A percentile compares a stretch with the other conserved stretches of the same genome.
Conservation (phyloP, 2,329 filamentous ascomycete species). For the Botrytis deweyae region DNA sequence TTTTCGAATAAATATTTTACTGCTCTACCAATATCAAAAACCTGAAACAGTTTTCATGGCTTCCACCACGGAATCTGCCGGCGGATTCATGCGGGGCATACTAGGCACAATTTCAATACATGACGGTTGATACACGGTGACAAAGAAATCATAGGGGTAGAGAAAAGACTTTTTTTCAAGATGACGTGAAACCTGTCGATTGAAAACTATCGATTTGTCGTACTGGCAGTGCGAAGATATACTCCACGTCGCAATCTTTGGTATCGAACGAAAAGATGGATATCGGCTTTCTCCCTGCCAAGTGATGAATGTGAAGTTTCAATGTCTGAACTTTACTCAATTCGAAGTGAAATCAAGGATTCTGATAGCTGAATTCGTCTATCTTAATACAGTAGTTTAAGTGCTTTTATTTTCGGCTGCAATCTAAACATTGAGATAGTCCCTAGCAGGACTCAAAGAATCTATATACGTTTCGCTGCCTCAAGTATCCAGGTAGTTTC, state of each 20-base stretch:
- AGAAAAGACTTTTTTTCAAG: background rate
- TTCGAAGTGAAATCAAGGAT: background rate
- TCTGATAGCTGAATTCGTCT: background rate
- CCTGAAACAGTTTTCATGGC: background rate
- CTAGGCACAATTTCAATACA: background rate
- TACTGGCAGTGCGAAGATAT: background rate
- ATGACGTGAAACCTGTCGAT: background rate
- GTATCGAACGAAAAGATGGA: background rate
- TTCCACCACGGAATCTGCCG: slow-evolving; percentile 1
- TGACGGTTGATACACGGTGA: background rate
- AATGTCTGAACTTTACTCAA: background rate
- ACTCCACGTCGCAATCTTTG: background rate
- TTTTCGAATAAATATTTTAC: background rate
- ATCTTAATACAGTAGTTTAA: background rate
- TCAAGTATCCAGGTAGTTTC: background rate
- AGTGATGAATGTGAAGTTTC: background rate
- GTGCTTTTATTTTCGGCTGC: background rate
- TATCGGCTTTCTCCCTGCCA: background rate
- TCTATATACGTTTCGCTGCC: background rate
- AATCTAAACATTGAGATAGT: background rate
- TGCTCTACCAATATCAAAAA: background rate
- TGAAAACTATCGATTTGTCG: background rate
- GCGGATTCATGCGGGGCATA: background rate
- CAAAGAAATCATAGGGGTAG: background rate
- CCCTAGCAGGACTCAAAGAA: background rate